A percentile compares a stretch with the other conserved stretches of the same genome.
Conservation (phyloP, 257 asterid genomes). For the Jasminum sambac region DNA sequence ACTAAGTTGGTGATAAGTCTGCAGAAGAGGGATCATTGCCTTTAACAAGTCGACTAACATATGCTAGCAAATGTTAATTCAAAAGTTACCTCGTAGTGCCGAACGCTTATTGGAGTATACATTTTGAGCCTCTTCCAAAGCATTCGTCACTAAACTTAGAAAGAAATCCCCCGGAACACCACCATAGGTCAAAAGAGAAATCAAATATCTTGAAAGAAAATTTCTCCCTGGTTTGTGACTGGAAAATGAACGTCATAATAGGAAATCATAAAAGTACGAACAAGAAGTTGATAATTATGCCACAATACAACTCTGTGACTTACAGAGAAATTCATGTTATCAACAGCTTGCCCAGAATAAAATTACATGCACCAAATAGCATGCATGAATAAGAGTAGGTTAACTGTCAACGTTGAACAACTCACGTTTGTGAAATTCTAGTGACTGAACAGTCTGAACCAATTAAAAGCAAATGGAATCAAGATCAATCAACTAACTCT, state of each 20-base stretch:
- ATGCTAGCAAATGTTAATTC: background rate
- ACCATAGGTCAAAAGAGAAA: conserved; percentile 74
- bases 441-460: background rate
- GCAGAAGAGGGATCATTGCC: background rate
- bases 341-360: background rate
- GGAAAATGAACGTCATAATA: conserved; percentile 34
- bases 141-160: conserved; percentile 42
- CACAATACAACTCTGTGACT: conserved; percentile 7
- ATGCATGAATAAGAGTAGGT: background rate
- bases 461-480: background rate
- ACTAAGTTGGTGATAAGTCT: conserved; percentile 4
- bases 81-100: conserved; percentile 66
- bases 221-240: conserved; percentile 60
- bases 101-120: conserved; percentile 47
- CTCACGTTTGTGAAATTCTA: background rate
- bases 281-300: background rate
- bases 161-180: conserved; percentile 67
- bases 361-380: background rate
- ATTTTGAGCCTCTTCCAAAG: conserved; percentile 52
- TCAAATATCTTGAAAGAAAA: conserved; percentile 59
- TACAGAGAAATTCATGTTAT: background rate
- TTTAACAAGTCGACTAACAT: conserved; percentile 8
- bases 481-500: background rate
- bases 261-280: conserved; percentile 8
- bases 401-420: conserved; percentile 2